Evolutionary conservation across 2,329 filamentous ascomycete species (phyloP).

Genomic region (Xylaria sp.): DNA sequence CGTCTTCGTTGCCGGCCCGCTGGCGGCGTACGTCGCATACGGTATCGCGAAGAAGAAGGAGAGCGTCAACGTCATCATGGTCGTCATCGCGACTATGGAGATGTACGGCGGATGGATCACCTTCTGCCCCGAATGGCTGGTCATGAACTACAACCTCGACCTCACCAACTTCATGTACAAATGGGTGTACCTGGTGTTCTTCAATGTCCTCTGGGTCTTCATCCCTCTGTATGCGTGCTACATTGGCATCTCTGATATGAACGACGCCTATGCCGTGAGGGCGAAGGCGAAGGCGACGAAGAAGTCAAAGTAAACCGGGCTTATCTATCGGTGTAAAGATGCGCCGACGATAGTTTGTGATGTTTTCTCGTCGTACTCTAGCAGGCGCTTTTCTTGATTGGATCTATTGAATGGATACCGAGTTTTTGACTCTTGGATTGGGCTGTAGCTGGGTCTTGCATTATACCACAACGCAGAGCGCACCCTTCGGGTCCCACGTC

Average conservation of each 20-base stretch:
- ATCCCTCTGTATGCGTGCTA: conserved; percentile 65
- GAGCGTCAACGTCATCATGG: conserved; percentile 65
- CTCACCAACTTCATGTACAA: conserved; percentile 70
- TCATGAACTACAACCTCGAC: conserved; percentile 65
- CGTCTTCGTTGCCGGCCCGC: conserved; percentile 65
- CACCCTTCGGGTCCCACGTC: background rate
- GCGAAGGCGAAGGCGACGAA: conserved; percentile 35
- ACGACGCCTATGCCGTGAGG: conserved; percentile 55
- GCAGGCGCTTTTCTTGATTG: conserved; percentile 2
- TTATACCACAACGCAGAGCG: background rate
- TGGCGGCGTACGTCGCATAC: conserved; percentile 65
- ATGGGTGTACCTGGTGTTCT: conserved; percentile 72
- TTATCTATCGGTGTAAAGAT: background rate
- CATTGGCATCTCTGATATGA: conserved; percentile 60
- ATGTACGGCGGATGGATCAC: conserved; percentile 74
- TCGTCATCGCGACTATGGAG: conserved; percentile 69
- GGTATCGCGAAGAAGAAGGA: conserved; percentile 61
- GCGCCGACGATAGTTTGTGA: background rate
- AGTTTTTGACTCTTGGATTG: background rate
- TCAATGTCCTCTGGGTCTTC: conserved; percentile 71
- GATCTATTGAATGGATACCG: background rate
- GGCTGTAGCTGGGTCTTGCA: background rate
- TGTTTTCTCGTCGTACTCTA: background rate
- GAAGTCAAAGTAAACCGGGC: conserved; percentile 16
- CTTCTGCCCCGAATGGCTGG: conserved; percentile 72